Evolutionary conservation across 345 rosid genomes (phyloP).

Genomic region (Pistacia atlantica): DNA sequence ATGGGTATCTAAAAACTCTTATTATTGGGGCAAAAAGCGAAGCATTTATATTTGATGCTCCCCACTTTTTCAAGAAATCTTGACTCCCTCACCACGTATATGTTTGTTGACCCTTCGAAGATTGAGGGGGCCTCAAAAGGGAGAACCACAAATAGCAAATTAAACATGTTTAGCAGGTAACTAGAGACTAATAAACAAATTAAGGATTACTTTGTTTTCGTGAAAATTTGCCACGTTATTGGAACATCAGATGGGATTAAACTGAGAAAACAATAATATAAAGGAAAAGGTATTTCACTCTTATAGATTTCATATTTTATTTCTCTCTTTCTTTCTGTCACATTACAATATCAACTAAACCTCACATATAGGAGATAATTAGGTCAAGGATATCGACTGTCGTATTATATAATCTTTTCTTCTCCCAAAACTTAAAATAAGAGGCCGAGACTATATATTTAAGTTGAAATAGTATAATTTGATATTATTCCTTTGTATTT

Average conservation of each 20-base stretch:
- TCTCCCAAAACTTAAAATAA: not conserved
- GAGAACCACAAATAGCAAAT: not conserved
- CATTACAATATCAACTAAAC: no score
- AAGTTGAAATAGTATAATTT: no score
- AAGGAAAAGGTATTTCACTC: no score
- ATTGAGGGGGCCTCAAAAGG: conserved; percentile 18
- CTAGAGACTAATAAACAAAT: not conserved
- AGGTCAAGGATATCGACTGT: no score
- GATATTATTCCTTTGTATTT: not conserved
- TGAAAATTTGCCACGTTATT: not conserved
- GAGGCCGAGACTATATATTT: no score
- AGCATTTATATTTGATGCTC: conserved; percentile 13
- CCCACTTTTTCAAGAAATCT: conserved; percentile 19
- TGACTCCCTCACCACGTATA: not conserved
- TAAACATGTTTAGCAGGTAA: no score
- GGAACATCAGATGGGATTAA: no score
- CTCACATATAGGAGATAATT: no score
- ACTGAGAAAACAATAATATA: no score
- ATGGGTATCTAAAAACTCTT: not conserved
- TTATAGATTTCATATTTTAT: no score
- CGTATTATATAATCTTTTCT: no score
- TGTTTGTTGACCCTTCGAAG: conserved; percentile 20
- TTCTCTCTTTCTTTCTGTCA: no score
- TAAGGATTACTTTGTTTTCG: not conserved
- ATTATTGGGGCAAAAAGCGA: conserved; percentile 4